Evolutionary conservation across 371 early-diverging fungal genomes (phyloP).

Genomic region (Quaeritorhiza haematococci): DNA sequence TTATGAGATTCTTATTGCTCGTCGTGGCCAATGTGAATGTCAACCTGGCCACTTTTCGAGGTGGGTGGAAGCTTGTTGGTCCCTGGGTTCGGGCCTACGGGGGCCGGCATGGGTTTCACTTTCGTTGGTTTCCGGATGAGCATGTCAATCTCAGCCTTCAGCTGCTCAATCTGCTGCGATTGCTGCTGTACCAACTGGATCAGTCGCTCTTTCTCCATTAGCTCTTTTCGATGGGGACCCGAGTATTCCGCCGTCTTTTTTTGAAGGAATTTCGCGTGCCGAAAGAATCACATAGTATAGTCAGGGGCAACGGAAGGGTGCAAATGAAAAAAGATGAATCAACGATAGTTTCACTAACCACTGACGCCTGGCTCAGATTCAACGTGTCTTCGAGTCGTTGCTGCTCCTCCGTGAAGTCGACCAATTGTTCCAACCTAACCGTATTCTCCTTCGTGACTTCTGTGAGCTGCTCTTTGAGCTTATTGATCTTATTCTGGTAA

Average conservation of each 20-base stretch:
- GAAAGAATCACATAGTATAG: background rate
- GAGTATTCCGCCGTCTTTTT: conserved; percentile 37
- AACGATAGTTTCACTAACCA: conserved; percentile 23
- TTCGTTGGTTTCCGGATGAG: conserved; percentile 45
- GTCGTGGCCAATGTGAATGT: too few species aligned
- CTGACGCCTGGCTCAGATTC: conserved; percentile 38
- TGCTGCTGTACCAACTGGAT: conserved; percentile 37
- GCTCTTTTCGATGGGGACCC: conserved; percentile 37
- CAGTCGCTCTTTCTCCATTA: conserved; percentile 36
- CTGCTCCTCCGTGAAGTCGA: conserved; percentile 34
- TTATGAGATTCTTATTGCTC: too few species aligned
- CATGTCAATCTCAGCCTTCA: conserved; percentile 43
- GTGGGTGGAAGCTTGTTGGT: too few species aligned
- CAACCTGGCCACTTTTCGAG: too few species aligned
- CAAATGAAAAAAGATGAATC: background rate
- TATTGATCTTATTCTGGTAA: conserved; percentile 28
- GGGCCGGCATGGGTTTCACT: too few species aligned
- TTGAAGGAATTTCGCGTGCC: too few species aligned
- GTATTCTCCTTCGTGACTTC: conserved; percentile 45
- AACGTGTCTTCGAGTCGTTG: conserved; percentile 36
- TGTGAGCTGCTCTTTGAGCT: conserved; percentile 33
- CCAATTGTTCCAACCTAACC: conserved; percentile 31
- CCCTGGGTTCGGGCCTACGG: too few species aligned
- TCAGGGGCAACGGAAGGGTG: background rate
- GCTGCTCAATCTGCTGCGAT: conserved; percentile 36